Evolutionary conservation across 176 grass and related monocot genomes (phyloP).

Genomic region (Carex cristatella): DNA sequence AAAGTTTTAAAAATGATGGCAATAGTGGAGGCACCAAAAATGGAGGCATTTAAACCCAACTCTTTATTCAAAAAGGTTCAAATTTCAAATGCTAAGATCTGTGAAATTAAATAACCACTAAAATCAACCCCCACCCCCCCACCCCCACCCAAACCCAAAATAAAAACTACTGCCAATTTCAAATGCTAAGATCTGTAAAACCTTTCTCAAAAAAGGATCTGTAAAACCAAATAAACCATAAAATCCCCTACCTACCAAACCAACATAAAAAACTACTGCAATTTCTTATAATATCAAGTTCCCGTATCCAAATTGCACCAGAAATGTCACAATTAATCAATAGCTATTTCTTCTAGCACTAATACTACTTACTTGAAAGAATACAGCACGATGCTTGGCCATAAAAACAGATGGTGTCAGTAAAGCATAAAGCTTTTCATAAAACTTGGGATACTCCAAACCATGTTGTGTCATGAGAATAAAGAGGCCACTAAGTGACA

Average conservation of each 20-base stretch:
- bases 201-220: no score
- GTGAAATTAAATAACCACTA: background rate
- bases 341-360: background rate
- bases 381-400: conserved; percentile 81
- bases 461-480: conserved; percentile 94
- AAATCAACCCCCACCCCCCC: background rate
- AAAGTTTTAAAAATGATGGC: no score
- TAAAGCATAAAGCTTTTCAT: conserved; percentile 86
- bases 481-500: conserved; percentile 93
- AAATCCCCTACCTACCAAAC: background rate
- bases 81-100: background rate
- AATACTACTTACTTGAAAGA: conserved; percentile 76
- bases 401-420: conserved; percentile 79
- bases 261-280: background rate
- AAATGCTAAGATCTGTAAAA: background rate
- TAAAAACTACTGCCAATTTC: background rate
- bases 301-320: background rate
- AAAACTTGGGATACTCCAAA: conserved; percentile 90
- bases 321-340: background rate
- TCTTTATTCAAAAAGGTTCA: background rate
- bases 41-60: no score
- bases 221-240: background rate
- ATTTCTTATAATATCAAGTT: background rate
- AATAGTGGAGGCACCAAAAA: no score
- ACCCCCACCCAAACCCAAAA: background rate